These are phyloP conservation scores for Aureobasidium sp. DNA, from an alignment of 2,329 filamentous ascomycete species.

Conservation along the genomic window DNA sequence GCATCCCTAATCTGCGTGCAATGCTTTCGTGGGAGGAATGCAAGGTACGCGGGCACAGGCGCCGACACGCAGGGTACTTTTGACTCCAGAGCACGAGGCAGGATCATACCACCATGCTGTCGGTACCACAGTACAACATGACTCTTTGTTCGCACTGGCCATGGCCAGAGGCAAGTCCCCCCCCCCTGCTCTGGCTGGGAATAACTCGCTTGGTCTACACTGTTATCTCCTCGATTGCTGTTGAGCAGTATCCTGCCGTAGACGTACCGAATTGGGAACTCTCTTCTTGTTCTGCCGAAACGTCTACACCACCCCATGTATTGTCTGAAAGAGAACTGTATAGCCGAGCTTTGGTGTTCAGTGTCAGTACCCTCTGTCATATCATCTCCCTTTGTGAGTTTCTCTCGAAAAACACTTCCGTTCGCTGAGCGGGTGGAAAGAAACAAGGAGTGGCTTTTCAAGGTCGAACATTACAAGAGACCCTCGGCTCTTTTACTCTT, in stretches of 20 bases:
- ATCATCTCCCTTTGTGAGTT: background rate
- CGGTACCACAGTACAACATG: background rate
- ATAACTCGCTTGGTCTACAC: too few relatives aligned
- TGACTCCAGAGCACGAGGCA: background rate
- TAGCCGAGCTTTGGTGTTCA: background rate
- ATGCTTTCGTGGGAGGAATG: background rate
- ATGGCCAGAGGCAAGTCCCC: background rate
- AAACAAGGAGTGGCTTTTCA: too few relatives aligned
- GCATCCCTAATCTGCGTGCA: background rate
- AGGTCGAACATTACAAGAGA: too few relatives aligned
- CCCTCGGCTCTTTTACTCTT: too few relatives aligned
- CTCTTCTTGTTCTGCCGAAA: background rate
- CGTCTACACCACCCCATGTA: background rate
- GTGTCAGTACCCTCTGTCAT: background rate
- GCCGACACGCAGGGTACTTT: background rate
- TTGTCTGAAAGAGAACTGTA: background rate
- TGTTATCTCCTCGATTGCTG: background rate
- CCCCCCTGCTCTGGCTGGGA: background rate
- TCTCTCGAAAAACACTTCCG: too few relatives aligned
- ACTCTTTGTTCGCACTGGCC: background rate
- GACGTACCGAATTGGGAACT: too few relatives aligned
- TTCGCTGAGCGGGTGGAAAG: too few relatives aligned
- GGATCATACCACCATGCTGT: background rate
- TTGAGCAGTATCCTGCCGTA: background rate
- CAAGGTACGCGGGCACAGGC: background rate